Base-by-base conservation (phyloP, 2,329 filamentous ascomycete genomes). In the Diplodia sapinea region DNA sequence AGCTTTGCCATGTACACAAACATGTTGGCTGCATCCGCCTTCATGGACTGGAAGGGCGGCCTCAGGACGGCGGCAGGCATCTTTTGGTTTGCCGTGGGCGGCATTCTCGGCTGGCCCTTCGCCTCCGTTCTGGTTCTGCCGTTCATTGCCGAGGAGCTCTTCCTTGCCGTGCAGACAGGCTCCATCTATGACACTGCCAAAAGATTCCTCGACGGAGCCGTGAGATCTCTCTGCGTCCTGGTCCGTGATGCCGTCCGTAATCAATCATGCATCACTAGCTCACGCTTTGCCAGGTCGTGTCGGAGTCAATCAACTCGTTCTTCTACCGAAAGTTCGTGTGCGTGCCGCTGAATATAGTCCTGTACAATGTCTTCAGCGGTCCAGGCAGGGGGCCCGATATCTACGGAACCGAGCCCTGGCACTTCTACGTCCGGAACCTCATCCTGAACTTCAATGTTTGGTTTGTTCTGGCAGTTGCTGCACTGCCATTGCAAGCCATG, bases 1-100 rank as follows among this genome's bases (percentile, higher is more conserved):
- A 97, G 91, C 78, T 99, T 99, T 75, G 91, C 95, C 75, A 99
- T 99, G 95, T 97, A 96, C 77, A 91, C 89, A 69, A 89, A 88
- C 15, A 95, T 95, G 85, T 83, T 98, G 8, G 95, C 94, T 12
- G 87, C 93, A 66, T 87, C 93, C 1, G 88, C 92, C 0, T 99
- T 98, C 78, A 91, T 99, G 87, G 92, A 97, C 79, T 95, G 92
- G 90, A 87, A 86, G 47, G 89, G 89, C 23, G 91, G 92, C 0
- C 82, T 93, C 55, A 92, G 90, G 77, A 96, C 92, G 0, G 89
- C 91, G 0, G 85, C 88, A 75, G 95, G 92, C 47, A 93, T 99
- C 69, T 90, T 92, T 79, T 97, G 92, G 89, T 96, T 98, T 75
- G 93, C 92, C 15, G 82, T 93, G 9, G 95, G 92, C 38, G 91